Percentiles rank a stretch among this genome's conserved stretches.
Conservation (phyloP, 306 rosid genomes). For the Erythrophleum fordii region DNA sequence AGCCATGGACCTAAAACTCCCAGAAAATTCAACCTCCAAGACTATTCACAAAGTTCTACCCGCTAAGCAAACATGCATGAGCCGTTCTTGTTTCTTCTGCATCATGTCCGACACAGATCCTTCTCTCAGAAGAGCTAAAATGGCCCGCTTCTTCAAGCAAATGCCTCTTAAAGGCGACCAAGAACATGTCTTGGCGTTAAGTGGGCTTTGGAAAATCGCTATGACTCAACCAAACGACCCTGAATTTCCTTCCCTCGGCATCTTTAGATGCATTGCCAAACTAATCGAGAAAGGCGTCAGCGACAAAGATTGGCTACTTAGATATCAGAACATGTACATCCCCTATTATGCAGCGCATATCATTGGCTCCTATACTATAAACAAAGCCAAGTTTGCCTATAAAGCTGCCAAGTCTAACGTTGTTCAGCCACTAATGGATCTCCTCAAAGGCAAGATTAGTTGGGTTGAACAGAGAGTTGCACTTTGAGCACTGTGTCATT, state of each 20-base stretch:
- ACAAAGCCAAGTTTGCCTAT: constrained; percentile 50
- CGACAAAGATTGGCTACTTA: constrained; percentile 57
- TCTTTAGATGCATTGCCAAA: constrained; percentile 67
- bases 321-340: constrained; percentile 59
- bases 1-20: constrained; percentile 7
- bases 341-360: constrained; percentile 82
- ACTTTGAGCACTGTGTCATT: constrained; percentile 66
- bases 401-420: constrained; percentile 59
- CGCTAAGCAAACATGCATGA: constrained; percentile 33
- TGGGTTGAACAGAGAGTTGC: constrained; percentile 86
- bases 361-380: constrained; percentile 73
- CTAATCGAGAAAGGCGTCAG: constrained; percentile 56
- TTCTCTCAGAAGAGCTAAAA: constrained; percentile 44
- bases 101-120: constrained; percentile 58
- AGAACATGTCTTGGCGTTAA: constrained; percentile 55
- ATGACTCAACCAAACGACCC: constrained; percentile 59
- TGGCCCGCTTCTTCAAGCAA: constrained; percentile 53
- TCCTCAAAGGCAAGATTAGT: constrained; percentile 63
- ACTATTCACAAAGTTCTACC: constrained; percentile 9
- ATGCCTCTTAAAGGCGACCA: constrained; percentile 56
- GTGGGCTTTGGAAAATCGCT: constrained; percentile 70
- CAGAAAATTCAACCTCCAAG: constrained; percentile 5
- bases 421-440: constrained; percentile 54
- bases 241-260: constrained; percentile 69
- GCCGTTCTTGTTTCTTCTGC: constrained; percentile 66